phyloP scores from a whole-genome alignment of 371 early-diverging fungal species.

The Mortierella sp. region DNA sequence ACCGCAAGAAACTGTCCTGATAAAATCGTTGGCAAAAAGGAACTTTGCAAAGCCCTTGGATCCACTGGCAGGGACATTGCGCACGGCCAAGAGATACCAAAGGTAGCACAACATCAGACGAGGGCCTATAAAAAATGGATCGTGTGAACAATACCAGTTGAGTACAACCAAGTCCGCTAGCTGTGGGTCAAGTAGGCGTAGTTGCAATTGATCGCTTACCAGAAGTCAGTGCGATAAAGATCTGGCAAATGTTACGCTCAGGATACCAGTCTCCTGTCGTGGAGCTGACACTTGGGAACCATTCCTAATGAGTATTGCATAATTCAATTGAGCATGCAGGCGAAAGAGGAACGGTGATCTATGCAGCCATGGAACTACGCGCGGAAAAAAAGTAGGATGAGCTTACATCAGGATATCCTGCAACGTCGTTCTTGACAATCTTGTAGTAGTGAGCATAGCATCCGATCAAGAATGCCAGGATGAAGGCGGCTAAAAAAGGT shows the following conservation, averaged over 20 bases:
- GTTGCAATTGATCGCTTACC: constrained; percentile 32
- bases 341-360: neutral
- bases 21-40: constrained; percentile 68
- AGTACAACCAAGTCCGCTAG: no score
- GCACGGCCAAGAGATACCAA: constrained; percentile 70
- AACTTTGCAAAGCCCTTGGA: constrained; percentile 66
- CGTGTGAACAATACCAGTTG: neutral
- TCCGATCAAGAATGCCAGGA: constrained; percentile 72
- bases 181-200: no score
- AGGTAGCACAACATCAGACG: constrained; percentile 75
- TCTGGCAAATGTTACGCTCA: constrained; percentile 80
- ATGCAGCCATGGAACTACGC: neutral
- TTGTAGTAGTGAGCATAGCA: constrained; percentile 81
- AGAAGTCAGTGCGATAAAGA: constrained; percentile 79
- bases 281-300: constrained; percentile 88
- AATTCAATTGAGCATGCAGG: no score
- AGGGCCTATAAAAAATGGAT: constrained; percentile 54
- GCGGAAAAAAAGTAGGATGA: no score
- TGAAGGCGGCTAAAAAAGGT: constrained; percentile 70
- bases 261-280: constrained; percentile 87
- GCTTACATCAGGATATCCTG: constrained; percentile 79
- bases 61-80: constrained; percentile 56
- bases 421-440: constrained; percentile 82
- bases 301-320: constrained; percentile 65
- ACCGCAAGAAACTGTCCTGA: constrained; percentile 80